These are phyloP conservation scores for Fraxinus anomala DNA, from an alignment of 257 asterid genomes.

Conservation along the genomic window DNA sequence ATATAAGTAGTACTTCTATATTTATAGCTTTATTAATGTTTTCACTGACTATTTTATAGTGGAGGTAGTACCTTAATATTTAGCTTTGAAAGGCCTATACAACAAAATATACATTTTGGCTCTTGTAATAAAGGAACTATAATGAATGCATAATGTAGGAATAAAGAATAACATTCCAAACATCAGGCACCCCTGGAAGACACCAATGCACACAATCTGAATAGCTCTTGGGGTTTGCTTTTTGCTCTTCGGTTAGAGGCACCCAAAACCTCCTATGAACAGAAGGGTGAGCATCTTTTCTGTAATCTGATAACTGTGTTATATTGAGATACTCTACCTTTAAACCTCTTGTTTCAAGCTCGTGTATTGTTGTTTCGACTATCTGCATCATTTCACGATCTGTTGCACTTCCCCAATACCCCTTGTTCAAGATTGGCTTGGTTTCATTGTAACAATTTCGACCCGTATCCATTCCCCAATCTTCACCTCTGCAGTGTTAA, in stretches of 20 bases:
- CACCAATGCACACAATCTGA: slow-evolving; percentile 51
- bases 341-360: slow-evolving; percentile 31
- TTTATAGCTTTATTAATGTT: too few species aligned
- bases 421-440: slow-evolving; percentile 24
- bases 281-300: slow-evolving; percentile 47
- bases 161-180: slow-evolving; percentile 46
- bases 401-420: slow-evolving; percentile 29
- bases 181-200: slow-evolving; percentile 46
- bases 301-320: slow-evolving; percentile 40
- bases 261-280: slow-evolving; percentile 36
- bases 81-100: too few species aligned
- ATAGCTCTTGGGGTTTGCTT: slow-evolving; percentile 28
- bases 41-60: too few species aligned
- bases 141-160: slow-evolving; percentile 25
- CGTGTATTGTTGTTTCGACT: slow-evolving; percentile 29
- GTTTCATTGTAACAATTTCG: slow-evolving; percentile 17
- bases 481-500: slow-evolving; percentile 26
- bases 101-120: background rate
- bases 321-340: slow-evolving; percentile 34
- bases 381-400: slow-evolving; percentile 32
- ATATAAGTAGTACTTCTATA: too few species aligned
- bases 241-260: slow-evolving; percentile 25
- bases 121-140: background rate
- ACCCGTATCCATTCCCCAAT: slow-evolving; percentile 34
- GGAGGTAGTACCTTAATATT: too few species aligned